Conservation (phyloP, 495 filamentous ascomycete genomes). For the Penicillium odoratum region DNA sequence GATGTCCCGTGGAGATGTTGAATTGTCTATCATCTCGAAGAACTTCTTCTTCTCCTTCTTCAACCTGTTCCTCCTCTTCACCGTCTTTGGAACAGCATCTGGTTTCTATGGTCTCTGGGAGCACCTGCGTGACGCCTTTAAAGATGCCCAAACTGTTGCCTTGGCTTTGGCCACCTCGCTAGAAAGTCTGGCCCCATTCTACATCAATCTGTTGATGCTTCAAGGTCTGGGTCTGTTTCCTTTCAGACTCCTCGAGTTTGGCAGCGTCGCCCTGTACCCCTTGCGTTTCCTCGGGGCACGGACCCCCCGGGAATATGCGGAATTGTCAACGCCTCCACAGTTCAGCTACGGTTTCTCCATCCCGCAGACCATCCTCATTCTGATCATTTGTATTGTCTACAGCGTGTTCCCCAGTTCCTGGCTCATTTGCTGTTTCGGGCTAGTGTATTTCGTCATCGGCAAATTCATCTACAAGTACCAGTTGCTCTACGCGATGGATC, state of each 20-base stretch:
- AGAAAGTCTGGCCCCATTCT: constrained; percentile 73
- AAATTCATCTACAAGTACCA: constrained; percentile 98
- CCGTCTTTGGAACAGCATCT: constrained; percentile 81
- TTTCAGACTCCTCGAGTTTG: constrained; percentile 87
- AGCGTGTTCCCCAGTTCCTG: constrained; percentile 82
- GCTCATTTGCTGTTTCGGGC: constrained; percentile 77
- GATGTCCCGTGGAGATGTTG: constrained; percentile 92
- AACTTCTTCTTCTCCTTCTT: constrained; percentile 99
- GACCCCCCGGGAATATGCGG: constrained; percentile 88
- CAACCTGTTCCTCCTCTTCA: constrained; percentile 96
- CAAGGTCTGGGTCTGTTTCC: constrained; percentile 92
- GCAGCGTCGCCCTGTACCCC: constrained; percentile 81
- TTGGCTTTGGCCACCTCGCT: constrained; percentile 73
- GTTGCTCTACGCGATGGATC: constrained; percentile 96
- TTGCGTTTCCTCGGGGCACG: constrained; percentile 74
- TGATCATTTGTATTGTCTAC: constrained; percentile 95
- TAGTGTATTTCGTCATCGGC: constrained; percentile 85
- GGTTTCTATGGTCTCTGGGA: constrained; percentile 66
- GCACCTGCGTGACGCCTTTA: constrained; percentile 68
- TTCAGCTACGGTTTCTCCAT: constrained; percentile 98
- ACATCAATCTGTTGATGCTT: constrained; percentile 91
- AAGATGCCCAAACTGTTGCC: constrained; percentile 77
- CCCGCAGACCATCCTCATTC: constrained; percentile 84
- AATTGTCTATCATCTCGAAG: constrained; percentile 92
- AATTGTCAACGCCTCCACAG: constrained; percentile 75